These are phyloP conservation scores for Danielozyma ontarioensis DNA, from an alignment of 805 yeast genomes.

Conservation along the genomic window DNA sequence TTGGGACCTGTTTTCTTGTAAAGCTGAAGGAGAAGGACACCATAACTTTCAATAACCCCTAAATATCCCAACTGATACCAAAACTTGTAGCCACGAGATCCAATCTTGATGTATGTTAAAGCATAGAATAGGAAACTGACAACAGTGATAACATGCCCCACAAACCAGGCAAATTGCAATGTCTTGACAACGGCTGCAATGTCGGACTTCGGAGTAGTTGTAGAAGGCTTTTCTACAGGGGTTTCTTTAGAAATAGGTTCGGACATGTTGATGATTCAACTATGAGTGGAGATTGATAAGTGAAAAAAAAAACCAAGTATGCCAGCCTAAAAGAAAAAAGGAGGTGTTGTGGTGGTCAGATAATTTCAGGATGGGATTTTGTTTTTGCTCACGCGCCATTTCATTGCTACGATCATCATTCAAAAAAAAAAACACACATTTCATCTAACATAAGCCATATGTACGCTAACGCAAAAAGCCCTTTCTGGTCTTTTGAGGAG, in stretches of 20 bases:
- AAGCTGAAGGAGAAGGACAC: slow-evolving; percentile 64
- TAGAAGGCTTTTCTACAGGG: background rate
- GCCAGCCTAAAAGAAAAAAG: no score
- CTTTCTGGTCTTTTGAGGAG: slow-evolving; percentile 59
- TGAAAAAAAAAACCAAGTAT: no score
- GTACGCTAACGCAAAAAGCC: slow-evolving; percentile 74
- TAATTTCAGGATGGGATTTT: no score
- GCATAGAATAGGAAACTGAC: slow-evolving; percentile 24
- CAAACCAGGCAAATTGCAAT: slow-evolving; percentile 75
- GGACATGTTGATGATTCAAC: no score
- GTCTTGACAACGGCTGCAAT: slow-evolving; percentile 24
- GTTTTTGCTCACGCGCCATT: no score
- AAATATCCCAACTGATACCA: slow-evolving; percentile 59
- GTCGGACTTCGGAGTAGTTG: slow-evolving; percentile 1
- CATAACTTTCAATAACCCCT: slow-evolving; percentile 69
- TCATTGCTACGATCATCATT: no score
- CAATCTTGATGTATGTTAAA: slow-evolving; percentile 29
- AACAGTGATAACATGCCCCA: slow-evolving; percentile 36
- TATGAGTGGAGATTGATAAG: no score
- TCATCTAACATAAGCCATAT: no score
- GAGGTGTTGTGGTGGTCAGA: no score
- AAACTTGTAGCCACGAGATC: slow-evolving; percentile 15
- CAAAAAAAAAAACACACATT: no score
- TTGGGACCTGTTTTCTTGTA: slow-evolving; percentile 25
- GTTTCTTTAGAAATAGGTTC: background rate